Evolutionary conservation across 2,329 filamentous ascomycete species (phyloP), one percentile per base, ranked within the genome.

Genomic region (Colletotrichum musicola): DNA sequence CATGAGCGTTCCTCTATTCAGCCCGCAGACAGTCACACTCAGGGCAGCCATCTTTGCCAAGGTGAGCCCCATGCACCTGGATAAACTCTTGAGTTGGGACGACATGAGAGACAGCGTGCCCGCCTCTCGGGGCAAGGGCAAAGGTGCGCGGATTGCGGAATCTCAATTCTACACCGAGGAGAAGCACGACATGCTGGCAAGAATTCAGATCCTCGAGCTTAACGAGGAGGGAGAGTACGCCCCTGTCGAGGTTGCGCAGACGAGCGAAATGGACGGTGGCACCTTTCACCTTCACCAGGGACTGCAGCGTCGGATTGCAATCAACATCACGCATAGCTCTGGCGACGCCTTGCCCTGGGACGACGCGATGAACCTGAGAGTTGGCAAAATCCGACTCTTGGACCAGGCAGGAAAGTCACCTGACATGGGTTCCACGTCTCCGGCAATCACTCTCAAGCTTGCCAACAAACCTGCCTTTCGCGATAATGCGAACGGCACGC

Each of bases 31-130:
- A 54, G 90, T 94, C 1, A 92, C 90, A 25, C 81, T 99, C 62
- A 89, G 96, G 62, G 92, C 97, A 9, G 94, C 94, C 56, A 92
- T 99, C 69, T 98, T 97, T 77, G 95, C 96, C 18, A 92, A 92
- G 76, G 93, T 97, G 42, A 96, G 94, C 1, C 84, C 91, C 0
- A 98, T 98, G 91, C 96, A 99, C 81, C 87, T 99, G 22, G 96
- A 99, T 79, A 98, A 97, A 82, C 86, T 99, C 58, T 88, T 98
- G 13, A 99, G 96, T 81, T 99, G 96, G 96, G 96, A 99, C 77
- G 96, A 98, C 75, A 98, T 99, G 91, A 90, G 95, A 67, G 95
- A 99, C 79, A 87, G 88, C 18, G 84, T 90, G 57, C 86, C 87
- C 3, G 86, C 88, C 71, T 86, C 88, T 18, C 86, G 87, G 63